Base-by-base conservation (phyloP, 805 yeast species). In the Yamadazyma olivae region DNA sequence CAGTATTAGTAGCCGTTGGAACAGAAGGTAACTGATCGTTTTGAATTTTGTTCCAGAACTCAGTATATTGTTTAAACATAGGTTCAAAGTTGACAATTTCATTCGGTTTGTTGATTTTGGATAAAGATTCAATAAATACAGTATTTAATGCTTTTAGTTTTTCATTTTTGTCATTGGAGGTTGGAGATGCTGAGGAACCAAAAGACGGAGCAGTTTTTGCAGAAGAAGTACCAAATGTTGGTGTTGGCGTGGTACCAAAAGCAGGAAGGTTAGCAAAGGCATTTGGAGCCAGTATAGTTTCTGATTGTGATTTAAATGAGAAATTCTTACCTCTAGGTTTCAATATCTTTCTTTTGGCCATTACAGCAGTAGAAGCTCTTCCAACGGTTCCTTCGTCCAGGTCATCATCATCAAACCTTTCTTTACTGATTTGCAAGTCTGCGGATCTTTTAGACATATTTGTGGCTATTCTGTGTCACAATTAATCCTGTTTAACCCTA, bases 341-440 rank as follows among this genome's bases (percentile, higher is more conserved):
- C 18, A 85, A 73, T 39, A 86, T 83, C 63, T 79, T 83, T 50
- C 96, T 70, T 38, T 63, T 71, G 18, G 88, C 75, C 73, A 88
- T 57, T 5, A 77, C 79, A 4, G 70, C 78, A 3, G 74, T 67
- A 1, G 84, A 69, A 0, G 95, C 93, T 31, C 44, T 53, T n/a
- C 31, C 38, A n/a, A 13, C 9, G 2, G 23, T 17, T n/a, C 13
- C 24, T 3, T 28, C 33, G 5, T 35, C 38, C 22, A 22, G 49
- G 40, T 22, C 70, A 63, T 24, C 53, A 43, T 5, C 27, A 18
- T 29, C 32, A 18, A 19, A 10, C 8, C 23, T 63, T 38, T 80
- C 87, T 44, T 74, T 72, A 13, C 79, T 73, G 32, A 86, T 64
- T 57, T 87, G 95, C 15, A 67, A 58, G 34, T 68, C 74, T 15